These are phyloP conservation scores for Fusarium newnesense DNA, from an alignment of 2,329 filamentous ascomycete species.

Conservation along the genomic window DNA sequence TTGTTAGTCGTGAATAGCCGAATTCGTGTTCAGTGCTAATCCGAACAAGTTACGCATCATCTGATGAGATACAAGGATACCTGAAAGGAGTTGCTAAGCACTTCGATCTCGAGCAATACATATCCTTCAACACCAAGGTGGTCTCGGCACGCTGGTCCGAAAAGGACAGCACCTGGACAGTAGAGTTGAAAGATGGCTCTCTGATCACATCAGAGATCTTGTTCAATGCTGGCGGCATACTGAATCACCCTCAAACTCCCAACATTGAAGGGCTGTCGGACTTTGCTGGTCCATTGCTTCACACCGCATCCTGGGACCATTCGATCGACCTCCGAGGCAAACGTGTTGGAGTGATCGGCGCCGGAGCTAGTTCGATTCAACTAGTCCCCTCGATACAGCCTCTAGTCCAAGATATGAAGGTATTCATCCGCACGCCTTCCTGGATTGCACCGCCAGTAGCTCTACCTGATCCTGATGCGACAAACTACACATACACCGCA, in stretches of 20 bases:
- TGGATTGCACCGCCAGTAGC: conserved; percentile 56
- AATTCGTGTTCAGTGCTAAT: background rate
- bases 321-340: conserved; percentile 52
- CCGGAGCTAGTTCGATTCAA: conserved; percentile 56
- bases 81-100: conserved; percentile 61
- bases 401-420: conserved; percentile 55
- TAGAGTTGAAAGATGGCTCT: background rate
- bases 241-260: conserved; percentile 64
- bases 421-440: conserved; percentile 61
- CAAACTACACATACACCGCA: conserved; percentile 54
- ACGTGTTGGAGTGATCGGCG: conserved; percentile 56
- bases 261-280: conserved; percentile 56
- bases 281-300: conserved; percentile 61
- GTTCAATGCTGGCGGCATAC: conserved; percentile 58
- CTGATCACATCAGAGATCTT: conserved; percentile 54
- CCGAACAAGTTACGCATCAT: conserved; percentile 55
- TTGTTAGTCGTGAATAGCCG: conserved; percentile 45
- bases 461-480: conserved; percentile 46
- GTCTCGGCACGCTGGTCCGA: conserved; percentile 52
- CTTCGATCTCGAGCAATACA: conserved; percentile 52
- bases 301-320: conserved; percentile 63
- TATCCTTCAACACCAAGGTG: background rate
- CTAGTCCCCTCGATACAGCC: conserved; percentile 57
- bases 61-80: conserved; percentile 66
- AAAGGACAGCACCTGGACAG: background rate